Evolutionary conservation across 176 grass and related monocot species (phyloP), one percentile per base, ranked within the genome.

Genomic region (Luzula sylvatica): DNA sequence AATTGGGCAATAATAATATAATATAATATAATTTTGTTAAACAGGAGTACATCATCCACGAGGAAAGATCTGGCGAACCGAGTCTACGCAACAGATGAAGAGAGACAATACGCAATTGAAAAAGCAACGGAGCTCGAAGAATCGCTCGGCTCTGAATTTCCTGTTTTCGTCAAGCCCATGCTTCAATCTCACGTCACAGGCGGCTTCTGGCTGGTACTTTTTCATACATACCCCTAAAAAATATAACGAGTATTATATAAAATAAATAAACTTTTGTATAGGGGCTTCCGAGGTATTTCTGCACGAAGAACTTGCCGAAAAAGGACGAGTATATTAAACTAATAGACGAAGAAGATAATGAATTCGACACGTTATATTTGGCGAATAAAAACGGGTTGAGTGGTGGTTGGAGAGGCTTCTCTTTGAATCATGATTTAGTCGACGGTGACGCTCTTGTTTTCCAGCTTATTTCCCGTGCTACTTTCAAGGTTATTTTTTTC

Each of bases 381-480:
- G 70, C 72, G 0, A 59, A 24, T 11, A 95, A 81, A 71, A 26
- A 0, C 3, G 89, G 83, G 40, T 65, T 95, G 35, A 88, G 88
- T 51, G 83, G 44, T 0, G 76, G 80, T 3, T 95, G 83, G 83
- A 81, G 75, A 52, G 76, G 70, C 15, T 88, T 95, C n/a, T 4
- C 83, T 70, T 61, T 88, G 4, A 0, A 84, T 1, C 89, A 95
- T 51, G 28, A 88, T 23, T 68, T 95, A 38, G 80, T 95, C 7
- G 83, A 95, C 44, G 89, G 89, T 21, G 89, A 95, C 48, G 78
- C 76, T 16, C 14, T 88, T 12, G 73, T 95, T 26, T 85, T 95
- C 54, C 57, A 95, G 52, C 58, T 85, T 26, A 70, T 60, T 4
- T 56, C 11, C n/a, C 20, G 42, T 1, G 66, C 80, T 8, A 85